These are phyloP conservation scores for Russula vinacea DNA, from an alignment of 768 basidiomycete species.

Conservation along the genomic window DNA sequence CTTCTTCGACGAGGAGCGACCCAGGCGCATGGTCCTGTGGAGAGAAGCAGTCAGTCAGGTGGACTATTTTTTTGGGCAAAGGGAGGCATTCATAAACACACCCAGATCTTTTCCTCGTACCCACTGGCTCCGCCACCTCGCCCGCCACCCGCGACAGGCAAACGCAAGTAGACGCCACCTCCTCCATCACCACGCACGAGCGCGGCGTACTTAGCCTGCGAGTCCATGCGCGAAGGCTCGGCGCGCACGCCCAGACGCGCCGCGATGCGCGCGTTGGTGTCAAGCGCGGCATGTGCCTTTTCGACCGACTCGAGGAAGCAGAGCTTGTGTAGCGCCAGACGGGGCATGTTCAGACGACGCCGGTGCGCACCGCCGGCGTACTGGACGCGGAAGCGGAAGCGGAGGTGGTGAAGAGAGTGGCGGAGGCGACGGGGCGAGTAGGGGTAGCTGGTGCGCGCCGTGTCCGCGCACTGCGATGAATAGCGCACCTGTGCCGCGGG, in stretches of 20 bases:
- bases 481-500: constrained; percentile 58
- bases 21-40: constrained; percentile 88
- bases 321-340: constrained; percentile 47
- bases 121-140: constrained; percentile 52
- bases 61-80: background rate
- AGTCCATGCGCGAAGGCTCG: constrained; percentile 82
- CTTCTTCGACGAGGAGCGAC: constrained; percentile 77
- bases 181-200: constrained; percentile 79
- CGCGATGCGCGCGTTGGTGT: constrained; percentile 74
- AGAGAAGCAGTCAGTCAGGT: background rate
- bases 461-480: constrained; percentile 87
- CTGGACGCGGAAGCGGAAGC: constrained; percentile 31
- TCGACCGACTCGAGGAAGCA: constrained; percentile 91
- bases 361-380: background rate
- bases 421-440: constrained; percentile 44
- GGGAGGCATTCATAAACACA: constrained; percentile 34
- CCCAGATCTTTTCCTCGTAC: constrained; percentile 97
- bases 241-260: constrained; percentile 61
- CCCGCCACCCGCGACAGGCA: constrained; percentile 57
- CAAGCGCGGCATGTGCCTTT: constrained; percentile 85
- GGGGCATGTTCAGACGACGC: constrained; percentile 50
- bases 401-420: constrained; percentile 40
- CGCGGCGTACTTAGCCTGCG: constrained; percentile 91
- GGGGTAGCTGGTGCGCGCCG: constrained; percentile 70
- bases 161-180: constrained; percentile 65